Conservation (phyloP, 2,329 filamentous ascomycete genomes). For the Microcyclosporella mali region DNA sequence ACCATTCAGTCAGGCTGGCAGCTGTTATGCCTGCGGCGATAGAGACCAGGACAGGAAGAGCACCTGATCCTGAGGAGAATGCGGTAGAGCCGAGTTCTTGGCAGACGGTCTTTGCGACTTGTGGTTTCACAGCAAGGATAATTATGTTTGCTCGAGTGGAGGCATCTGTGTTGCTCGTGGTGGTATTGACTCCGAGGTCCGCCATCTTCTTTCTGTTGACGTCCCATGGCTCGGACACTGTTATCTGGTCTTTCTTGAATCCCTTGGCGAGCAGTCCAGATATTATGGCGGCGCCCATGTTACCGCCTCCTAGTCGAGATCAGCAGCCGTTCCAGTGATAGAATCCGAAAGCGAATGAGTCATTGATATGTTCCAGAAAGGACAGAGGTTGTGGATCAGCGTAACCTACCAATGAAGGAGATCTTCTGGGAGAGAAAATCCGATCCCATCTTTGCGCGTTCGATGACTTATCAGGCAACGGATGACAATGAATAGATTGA, state of each 20-base stretch:
- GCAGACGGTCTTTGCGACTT: constrained; percentile 25
- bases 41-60: constrained; percentile 20
- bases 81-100: constrained; percentile 19
- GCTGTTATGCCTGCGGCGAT: constrained; percentile 24
- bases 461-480: too few relatives aligned
- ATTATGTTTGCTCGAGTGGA: constrained; percentile 22
- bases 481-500: too few relatives aligned
- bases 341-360: too few relatives aligned
- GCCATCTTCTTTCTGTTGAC: constrained; percentile 26
- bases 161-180: constrained; percentile 22
- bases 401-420: constrained; percentile 24
- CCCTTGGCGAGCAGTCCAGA: constrained; percentile 21
- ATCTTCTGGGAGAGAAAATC: constrained; percentile 19
- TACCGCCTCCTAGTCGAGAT: constrained; percentile 21
- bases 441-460: constrained; percentile 10
- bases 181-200: constrained; percentile 22
- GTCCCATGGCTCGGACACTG: constrained; percentile 26
- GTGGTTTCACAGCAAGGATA: constrained; percentile 26
- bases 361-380: too few relatives aligned
- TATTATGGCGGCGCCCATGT: constrained; percentile 28
- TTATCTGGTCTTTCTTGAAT: constrained; percentile 21
- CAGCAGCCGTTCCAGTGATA: not conserved
- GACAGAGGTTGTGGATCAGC: not conserved
- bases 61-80: constrained; percentile 10
- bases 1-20: constrained; percentile 20